Evolutionary conservation across 225 moss, liverwort and hornwort genomes (phyloP).

Genomic region (Sphagnum contortum): DNA sequence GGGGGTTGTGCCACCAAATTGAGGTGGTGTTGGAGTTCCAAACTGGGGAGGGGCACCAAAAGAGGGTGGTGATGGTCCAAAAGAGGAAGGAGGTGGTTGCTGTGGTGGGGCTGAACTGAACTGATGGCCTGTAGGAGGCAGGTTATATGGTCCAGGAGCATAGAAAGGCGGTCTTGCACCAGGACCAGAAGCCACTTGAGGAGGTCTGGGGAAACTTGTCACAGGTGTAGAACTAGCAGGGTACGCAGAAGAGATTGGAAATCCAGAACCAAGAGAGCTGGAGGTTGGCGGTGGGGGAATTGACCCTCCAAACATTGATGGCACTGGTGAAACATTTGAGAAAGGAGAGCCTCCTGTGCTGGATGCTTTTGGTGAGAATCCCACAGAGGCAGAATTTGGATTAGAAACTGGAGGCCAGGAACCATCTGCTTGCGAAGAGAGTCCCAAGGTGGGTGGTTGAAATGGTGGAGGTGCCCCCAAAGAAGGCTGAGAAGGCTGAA

Average conservation of each 20-base stretch:
- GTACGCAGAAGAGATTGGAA: slow-evolving; percentile 16
- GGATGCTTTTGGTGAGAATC: too few relatives aligned
- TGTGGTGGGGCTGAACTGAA: slow-evolving; percentile 24
- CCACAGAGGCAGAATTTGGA: too few relatives aligned
- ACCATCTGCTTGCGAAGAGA: slow-evolving; percentile 11
- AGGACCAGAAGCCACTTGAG: too few relatives aligned
- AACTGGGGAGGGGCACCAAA: slow-evolving; percentile 21
- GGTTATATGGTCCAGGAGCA: too few relatives aligned
- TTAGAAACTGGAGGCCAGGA: slow-evolving; percentile 1
- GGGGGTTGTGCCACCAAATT: slow-evolving; percentile 21
- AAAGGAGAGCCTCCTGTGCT: neutral
- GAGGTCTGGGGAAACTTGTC: too few relatives aligned
- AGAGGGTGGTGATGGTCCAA: slow-evolving; percentile 2
- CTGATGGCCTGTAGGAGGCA: slow-evolving; percentile 7
- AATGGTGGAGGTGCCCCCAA: slow-evolving; percentile 14
- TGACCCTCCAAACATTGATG: slow-evolving; percentile 9
- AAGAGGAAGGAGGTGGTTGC: slow-evolving; percentile 7
- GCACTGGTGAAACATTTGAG: slow-evolving; percentile 13
- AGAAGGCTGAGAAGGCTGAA: slow-evolving; percentile 34
- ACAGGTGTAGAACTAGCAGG: neutral
- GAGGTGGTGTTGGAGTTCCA: slow-evolving; percentile 10
- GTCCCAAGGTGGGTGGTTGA: slow-evolving; percentile 8
- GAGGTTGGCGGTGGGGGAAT: slow-evolving; percentile 17
- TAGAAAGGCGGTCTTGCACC: too few relatives aligned
- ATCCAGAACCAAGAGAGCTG: slow-evolving; percentile 16